Evolutionary conservation across 352 stramenopile genomes (phyloP).

Genomic region (Pythium aquatile): DNA sequence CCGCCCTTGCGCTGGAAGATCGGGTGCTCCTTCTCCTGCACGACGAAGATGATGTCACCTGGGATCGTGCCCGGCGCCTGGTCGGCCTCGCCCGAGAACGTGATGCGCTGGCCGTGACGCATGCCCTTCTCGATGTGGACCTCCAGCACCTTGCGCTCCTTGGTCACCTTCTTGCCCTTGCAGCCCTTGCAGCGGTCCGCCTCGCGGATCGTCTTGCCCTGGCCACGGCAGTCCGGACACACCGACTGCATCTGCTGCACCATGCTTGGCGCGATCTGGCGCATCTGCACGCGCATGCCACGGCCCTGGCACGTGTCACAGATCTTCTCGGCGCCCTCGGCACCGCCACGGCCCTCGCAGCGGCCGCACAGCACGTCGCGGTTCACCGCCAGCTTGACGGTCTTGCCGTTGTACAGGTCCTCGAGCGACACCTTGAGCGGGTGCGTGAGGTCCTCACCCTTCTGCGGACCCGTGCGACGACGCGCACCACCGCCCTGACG

Average conservation of each 20-base stretch:
- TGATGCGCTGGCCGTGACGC: constrained; percentile 96
- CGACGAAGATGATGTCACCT: constrained; percentile 97
- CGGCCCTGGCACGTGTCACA: constrained; percentile 95
- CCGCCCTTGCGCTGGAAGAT: constrained; percentile 96
- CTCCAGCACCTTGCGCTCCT: constrained; percentile 98
- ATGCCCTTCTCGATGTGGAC: constrained; percentile 99
- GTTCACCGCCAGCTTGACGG: constrained; percentile 96
- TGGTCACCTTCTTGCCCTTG: constrained; percentile 93
- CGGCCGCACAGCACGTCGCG: constrained; percentile 90
- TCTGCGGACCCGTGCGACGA: constrained; percentile 85
- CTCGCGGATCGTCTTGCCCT: constrained; percentile 95
- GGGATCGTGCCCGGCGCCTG: constrained; percentile 91
- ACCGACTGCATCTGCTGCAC: constrained; percentile 97
- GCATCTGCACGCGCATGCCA: constrained; percentile 93
- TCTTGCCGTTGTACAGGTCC: constrained; percentile 99
- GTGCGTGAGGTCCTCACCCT: constrained; percentile 95
- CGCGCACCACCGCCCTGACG: constrained; percentile 64
- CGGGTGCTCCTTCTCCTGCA: constrained; percentile 97
- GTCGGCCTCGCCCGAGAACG: constrained; percentile 95
- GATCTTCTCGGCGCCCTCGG: constrained; percentile 91
- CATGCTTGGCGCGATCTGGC: constrained; percentile 98
- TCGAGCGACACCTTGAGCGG: constrained; percentile 97
- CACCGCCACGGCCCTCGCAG: constrained; percentile 89
- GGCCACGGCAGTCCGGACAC: constrained; percentile 92
- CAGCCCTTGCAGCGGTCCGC: constrained; percentile 91